Evolutionary conservation across 169 alveolate genomes (phyloP), one percentile per base, ranked within the genome.

Genomic region (Ichthyophthirius multifiliis): DNA sequence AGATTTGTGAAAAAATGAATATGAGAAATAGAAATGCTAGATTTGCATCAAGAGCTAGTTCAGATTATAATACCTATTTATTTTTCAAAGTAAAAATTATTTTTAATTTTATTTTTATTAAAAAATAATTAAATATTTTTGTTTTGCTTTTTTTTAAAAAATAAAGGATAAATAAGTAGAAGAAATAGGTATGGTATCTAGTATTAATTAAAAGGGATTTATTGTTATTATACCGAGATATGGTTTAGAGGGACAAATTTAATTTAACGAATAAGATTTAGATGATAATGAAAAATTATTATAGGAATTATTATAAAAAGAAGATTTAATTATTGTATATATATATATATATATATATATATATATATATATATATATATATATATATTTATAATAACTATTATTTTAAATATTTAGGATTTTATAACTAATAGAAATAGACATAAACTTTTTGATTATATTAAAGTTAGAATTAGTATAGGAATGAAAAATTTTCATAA

Each of bases 41-140:
- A 64, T 84, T 93, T 74, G 98, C 99, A 20, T 94, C 97, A 34
- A 90, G 98, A 43, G 98, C 97, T n/a, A 94, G 98, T 5, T 91
- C 95, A 1, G 95, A 94, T 74, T 86, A 96, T 74, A 95, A 94
- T 76, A 93, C 98, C 43, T 97, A 92, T 76, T 89, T 96, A 55
- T 97, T 90, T 87, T 95, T 97, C 81, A 95, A 93, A 86, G 44
- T 35, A 82, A 37, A n/a, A n/a, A 39, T 12, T 55, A 5, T 20
- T 30, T 4, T 65, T 31, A 65, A 0, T 7, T 7, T 32, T 65
- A 30, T 30, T 30, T n/a, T 65, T 27, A 10, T 31, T 0, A 10
- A n/a, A 27, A 23, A 13, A 7, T 15, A 31, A 0, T 5, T 1
- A 2, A 30, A 45, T 6, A n/a, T 6, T 6, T n/a, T 6, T n/a